phyloP scores from a whole-genome alignment of 2,329 filamentous ascomycete species.

The Penicillium sclerotigenum region DNA sequence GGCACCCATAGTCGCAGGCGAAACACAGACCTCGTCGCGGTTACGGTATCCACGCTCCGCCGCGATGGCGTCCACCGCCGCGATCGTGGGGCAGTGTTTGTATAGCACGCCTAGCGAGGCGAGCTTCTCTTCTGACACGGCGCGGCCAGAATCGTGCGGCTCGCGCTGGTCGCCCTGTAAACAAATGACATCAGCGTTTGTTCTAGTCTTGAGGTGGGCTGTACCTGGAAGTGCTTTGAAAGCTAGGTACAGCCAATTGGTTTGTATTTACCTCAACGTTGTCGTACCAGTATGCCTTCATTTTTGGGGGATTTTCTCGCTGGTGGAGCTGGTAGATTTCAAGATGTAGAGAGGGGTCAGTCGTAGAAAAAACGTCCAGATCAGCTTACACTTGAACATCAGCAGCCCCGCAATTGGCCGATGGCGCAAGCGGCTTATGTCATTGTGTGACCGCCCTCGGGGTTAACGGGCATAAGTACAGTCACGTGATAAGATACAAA shows the following conservation, averaged over 20 bases:
- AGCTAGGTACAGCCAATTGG: slow-evolving; percentile 1
- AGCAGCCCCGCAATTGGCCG: slow-evolving; percentile 33
- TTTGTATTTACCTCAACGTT: slow-evolving; percentile 55
- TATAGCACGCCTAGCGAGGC: slow-evolving; percentile 75
- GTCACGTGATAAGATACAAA: slow-evolving; percentile 13
- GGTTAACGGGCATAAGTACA: slow-evolving; percentile 12
- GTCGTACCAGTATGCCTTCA: slow-evolving; percentile 71
- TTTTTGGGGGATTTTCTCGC: slow-evolving; percentile 28
- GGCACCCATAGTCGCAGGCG: slow-evolving; percentile 77
- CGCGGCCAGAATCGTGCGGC: slow-evolving; percentile 78
- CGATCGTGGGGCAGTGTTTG: slow-evolving; percentile 62
- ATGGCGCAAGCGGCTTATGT: slow-evolving; percentile 27
- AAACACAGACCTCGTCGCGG: slow-evolving; percentile 88
- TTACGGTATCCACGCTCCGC: slow-evolving; percentile 80
- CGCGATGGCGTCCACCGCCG: slow-evolving; percentile 71
- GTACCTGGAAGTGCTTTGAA: slow-evolving; percentile 1
- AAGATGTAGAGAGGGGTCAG: neutral
- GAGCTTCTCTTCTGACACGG: slow-evolving; percentile 64
- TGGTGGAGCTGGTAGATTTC: neutral
- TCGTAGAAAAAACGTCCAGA: slow-evolving; percentile 3
- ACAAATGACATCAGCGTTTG: slow-evolving; percentile 7
- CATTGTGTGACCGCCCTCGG: slow-evolving; percentile 21
- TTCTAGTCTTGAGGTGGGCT: slow-evolving; percentile 2
- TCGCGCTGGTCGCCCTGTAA: slow-evolving; percentile 86
- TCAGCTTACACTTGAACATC: slow-evolving; percentile 21